Evolutionary conservation across 805 yeast species (phyloP).

Genomic region (Cyberlindnera americana): DNA sequence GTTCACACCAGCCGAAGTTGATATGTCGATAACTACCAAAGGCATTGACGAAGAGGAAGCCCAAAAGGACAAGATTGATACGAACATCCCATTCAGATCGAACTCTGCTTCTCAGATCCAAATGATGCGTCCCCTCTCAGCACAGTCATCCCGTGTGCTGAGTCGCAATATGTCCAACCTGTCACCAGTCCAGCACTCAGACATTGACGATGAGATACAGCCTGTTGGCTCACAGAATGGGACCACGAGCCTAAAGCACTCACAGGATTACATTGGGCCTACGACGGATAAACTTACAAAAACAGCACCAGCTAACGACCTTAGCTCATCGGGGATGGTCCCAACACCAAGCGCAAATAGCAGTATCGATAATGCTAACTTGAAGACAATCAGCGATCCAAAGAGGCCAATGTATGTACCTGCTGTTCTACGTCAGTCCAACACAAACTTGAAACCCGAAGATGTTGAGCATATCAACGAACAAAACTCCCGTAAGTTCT

Average conservation of each 20-base stretch:
- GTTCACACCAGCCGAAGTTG: constrained; percentile 29
- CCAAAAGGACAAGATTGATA: constrained; percentile 5
- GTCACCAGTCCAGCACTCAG: constrained; percentile 11
- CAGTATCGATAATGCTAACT: constrained; percentile 16
- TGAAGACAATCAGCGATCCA: constrained; percentile 68
- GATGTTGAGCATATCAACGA: constrained; percentile 31
- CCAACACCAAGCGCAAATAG: constrained; percentile 12
- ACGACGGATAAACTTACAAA: neutral
- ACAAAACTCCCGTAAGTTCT: constrained; percentile 22
- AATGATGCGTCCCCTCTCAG: constrained; percentile 9
- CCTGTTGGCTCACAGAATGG: neutral
- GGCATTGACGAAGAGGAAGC: constrained; percentile 8
- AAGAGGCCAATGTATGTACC: constrained; percentile 87
- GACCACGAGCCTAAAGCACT: neutral
- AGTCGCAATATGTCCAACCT: constrained; percentile 9
- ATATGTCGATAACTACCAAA: constrained; percentile 15
- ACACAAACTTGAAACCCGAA: constrained; percentile 40
- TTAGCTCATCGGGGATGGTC: constrained; percentile 1
- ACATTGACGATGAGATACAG: constrained; percentile 3
- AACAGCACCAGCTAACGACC: neutral
- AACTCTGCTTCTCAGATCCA: constrained; percentile 6
- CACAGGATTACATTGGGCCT: constrained; percentile 5
- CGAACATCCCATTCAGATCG: constrained; percentile 8
- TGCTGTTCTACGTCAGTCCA: constrained; percentile 68
- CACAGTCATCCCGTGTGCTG: constrained; percentile 10